Conservation (phyloP, 306 rosid genomes). For the Ziziphus jujuba region DNA sequence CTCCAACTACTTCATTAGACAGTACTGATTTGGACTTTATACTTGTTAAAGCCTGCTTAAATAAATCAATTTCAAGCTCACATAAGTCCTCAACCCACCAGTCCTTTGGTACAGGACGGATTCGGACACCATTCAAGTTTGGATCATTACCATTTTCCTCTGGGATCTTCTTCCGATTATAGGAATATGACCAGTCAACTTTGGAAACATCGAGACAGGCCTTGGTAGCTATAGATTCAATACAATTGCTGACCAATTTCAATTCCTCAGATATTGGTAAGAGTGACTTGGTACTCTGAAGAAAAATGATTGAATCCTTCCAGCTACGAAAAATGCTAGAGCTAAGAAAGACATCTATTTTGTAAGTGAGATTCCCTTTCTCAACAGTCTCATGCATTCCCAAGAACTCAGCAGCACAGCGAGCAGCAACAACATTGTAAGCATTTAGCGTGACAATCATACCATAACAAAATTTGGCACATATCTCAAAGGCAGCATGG, state of each 20-base stretch:
- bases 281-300: conserved; percentile 74
- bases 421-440: conserved; percentile 67
- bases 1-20: conserved; percentile 77
- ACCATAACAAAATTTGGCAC: conserved; percentile 95
- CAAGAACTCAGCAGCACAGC: conserved; percentile 93
- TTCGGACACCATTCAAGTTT: conserved; percentile 58
- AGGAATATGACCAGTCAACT: conserved; percentile 94
- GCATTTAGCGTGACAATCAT: conserved; percentile 95
- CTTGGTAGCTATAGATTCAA: conserved; percentile 74
- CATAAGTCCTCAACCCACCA: conserved; percentile 99
- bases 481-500: conserved; percentile 79
- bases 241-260: conserved; percentile 69
- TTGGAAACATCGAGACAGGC: conserved; percentile 74
- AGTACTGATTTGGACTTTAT: conserved; percentile 56
- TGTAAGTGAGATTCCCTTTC: conserved; percentile 92
- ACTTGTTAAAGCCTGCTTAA: conserved; percentile 53
- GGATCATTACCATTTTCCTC: conserved; percentile 74
- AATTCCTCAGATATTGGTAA: conserved; percentile 64
- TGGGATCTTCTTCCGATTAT: conserved; percentile 76
- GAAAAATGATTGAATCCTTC: conserved; percentile 97
- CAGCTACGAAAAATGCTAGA: conserved; percentile 93
- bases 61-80: conserved; percentile 86
- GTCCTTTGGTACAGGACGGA: conserved; percentile 76
- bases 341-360: conserved; percentile 88
- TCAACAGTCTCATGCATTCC: conserved; percentile 84